Conservation (phyloP, 1,139 yeast genomes). For the Hyphopichia khmerensis region DNA sequence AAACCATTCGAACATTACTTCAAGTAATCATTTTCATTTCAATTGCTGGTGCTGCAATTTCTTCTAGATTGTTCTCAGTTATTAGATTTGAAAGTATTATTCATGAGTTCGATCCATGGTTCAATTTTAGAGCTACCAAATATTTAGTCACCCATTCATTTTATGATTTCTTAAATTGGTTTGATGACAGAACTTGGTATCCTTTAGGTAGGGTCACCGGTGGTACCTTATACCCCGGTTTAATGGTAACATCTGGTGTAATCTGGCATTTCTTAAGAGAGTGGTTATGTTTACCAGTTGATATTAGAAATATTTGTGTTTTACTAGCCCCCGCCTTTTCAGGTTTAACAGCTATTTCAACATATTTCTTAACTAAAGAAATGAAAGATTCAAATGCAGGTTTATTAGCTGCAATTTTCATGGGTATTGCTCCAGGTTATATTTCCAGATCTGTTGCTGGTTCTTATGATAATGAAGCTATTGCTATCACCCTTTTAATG, state of each 20-base stretch:
- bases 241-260: conserved; percentile 94
- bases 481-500: conserved; percentile 94
- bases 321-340: conserved; percentile 95
- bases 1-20: conserved; percentile 49
- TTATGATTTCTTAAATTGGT: conserved; percentile 95
- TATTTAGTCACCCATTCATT: conserved; percentile 81
- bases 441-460: conserved; percentile 99
- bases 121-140: conserved; percentile 92
- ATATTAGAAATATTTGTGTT: conserved; percentile 94
- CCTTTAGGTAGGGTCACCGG: conserved; percentile 99
- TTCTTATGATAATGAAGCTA: conserved; percentile 97
- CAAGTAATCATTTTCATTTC: conserved; percentile 65
- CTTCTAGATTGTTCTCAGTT: conserved; percentile 80
- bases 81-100: conserved; percentile 91
- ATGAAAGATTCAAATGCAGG: conserved; percentile 92
- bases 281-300: conserved; percentile 75
- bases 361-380: conserved; percentile 87
- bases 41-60: conserved; percentile 86
- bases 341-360: conserved; percentile 87
- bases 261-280: conserved; percentile 74
- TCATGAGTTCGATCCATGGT: conserved; percentile 99
- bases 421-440: conserved; percentile 98
- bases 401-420: conserved; percentile 85
- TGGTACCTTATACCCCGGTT: conserved; percentile 96
- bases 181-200: conserved; percentile 98